Conservation (phyloP, 108 stramenopile genomes). For the Craspedostauros australis region DNA sequence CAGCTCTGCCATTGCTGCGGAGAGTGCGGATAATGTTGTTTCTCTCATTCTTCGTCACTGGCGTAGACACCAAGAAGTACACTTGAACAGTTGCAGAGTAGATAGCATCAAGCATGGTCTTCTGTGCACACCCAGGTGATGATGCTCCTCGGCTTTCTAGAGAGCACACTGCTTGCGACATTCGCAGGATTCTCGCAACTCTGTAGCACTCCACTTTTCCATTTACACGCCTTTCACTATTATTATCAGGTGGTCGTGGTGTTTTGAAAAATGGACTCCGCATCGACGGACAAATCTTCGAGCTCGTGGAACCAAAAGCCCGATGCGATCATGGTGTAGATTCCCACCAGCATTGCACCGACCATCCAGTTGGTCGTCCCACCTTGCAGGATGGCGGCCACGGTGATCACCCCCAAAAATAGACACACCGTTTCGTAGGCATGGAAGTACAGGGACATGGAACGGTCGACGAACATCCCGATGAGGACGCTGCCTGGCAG, state of each 20-base stretch:
- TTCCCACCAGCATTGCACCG: constrained; percentile 61
- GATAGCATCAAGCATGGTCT: too few relatives aligned
- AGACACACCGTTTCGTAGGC: constrained; percentile 85
- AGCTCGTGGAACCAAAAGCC: constrained; percentile 84
- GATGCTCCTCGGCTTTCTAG: too few relatives aligned
- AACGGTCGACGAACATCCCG: constrained; percentile 83
- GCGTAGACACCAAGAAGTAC: too few relatives aligned
- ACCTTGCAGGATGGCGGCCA: constrained; percentile 77
- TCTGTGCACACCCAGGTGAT: too few relatives aligned
- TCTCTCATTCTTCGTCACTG: too few relatives aligned
- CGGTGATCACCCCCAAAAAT: constrained; percentile 64
- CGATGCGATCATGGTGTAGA: constrained; percentile 80
- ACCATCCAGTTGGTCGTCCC: constrained; percentile 86
- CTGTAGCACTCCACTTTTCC: too few relatives aligned
- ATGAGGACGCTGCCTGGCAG: constrained; percentile 90
- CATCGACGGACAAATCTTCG: constrained; percentile 64
- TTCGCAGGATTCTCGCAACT: too few relatives aligned
- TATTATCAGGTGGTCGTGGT: background rate
- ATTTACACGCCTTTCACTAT: too few relatives aligned
- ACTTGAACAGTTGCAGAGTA: too few relatives aligned
- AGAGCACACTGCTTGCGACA: too few relatives aligned
- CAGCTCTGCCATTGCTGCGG: too few relatives aligned
- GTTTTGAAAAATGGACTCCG: constrained; percentile 22
- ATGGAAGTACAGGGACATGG: constrained; percentile 82
- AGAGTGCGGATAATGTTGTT: too few relatives aligned